Percentiles rank a stretch among this genome's conserved stretches.
Evolutionary conservation across 805 yeast genomes (phyloP).

Genomic region (Saccharomycopsis sp.): DNA sequence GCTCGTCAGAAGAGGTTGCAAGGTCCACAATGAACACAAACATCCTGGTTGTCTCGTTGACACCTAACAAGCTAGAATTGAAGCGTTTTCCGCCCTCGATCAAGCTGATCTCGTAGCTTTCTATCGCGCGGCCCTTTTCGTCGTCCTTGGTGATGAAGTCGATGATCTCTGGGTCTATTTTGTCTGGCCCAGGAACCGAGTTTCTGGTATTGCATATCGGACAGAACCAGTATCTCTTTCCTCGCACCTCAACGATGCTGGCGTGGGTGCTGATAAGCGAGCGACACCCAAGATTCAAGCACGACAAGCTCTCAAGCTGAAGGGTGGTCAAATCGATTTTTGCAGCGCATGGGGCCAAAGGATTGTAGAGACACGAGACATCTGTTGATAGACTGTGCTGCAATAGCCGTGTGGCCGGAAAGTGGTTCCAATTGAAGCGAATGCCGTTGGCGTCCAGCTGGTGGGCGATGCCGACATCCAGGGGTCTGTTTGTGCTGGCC

Average conservation of each 20-base stretch:
- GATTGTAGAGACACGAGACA: conserved; percentile 52
- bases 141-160: conserved; percentile 1
- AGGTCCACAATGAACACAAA: conserved; percentile 50
- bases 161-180: background rate
- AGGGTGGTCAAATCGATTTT: background rate
- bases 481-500: background rate
- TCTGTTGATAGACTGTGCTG: conserved; percentile 40
- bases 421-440: conserved; percentile 68
- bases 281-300: conserved; percentile 15
- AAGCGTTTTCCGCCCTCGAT: background rate
- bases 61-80: background rate
- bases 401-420: conserved; percentile 52
- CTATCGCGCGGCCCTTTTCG: background rate
- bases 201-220: conserved; percentile 14
- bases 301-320: background rate
- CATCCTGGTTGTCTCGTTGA: background rate
- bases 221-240: conserved; percentile 8
- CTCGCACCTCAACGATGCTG: background rate
- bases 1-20: conserved; percentile 51
- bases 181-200: background rate
- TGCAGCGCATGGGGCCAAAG: conserved; percentile 30
- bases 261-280: conserved; percentile 10
- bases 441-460: conserved; percentile 53
- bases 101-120: background rate
- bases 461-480: background rate